Evolutionary conservation across 2,329 filamentous ascomycete genomes (phyloP).

Genomic region (Colletotrichum liriopes): DNA sequence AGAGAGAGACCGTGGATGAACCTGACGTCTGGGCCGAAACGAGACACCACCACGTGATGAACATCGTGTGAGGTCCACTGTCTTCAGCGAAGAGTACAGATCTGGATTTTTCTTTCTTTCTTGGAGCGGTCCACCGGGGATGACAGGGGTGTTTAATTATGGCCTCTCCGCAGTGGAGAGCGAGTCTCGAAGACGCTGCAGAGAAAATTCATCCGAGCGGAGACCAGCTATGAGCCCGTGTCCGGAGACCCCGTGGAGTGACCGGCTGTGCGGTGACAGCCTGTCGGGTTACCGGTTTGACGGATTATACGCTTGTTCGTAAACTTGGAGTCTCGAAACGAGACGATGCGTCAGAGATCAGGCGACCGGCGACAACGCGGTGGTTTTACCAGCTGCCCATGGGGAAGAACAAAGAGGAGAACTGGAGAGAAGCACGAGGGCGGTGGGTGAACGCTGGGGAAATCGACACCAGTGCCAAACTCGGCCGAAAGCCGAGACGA

Average conservation of each 20-base stretch:
- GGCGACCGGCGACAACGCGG: slow-evolving; percentile 38
- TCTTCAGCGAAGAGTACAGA: slow-evolving; percentile 3
- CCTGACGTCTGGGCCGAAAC: slow-evolving; percentile 19
- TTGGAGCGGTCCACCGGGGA: slow-evolving; percentile 2
- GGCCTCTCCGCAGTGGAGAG: slow-evolving; percentile 35
- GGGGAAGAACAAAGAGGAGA: slow-evolving; percentile 42
- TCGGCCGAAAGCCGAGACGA: slow-evolving; percentile 36
- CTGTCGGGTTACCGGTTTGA: not conserved
- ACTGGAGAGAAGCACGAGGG: slow-evolving; percentile 4
- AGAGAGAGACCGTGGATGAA: slow-evolving; percentile 17
- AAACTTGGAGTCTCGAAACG: slow-evolving; percentile 13
- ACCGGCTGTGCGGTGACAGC: slow-evolving; percentile 9
- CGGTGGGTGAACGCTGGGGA: slow-evolving; percentile 10
- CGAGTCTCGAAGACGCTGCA: slow-evolving; percentile 9
- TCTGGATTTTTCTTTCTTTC: not conserved
- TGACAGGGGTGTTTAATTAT: slow-evolving; percentile 27
- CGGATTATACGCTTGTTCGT: slow-evolving; percentile 23
- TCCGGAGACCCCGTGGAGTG: slow-evolving; percentile 36
- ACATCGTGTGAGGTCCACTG: slow-evolving; percentile 18
- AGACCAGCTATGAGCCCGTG: slow-evolving; percentile 17
- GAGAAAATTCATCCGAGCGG: slow-evolving; percentile 31
- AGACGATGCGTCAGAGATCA: slow-evolving; percentile 20
- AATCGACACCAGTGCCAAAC: slow-evolving; percentile 33
- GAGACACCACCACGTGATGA: slow-evolving; percentile 23
- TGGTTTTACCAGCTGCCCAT: slow-evolving; percentile 35